A percentile compares a stretch with the other conserved stretches of the same genome.
These are phyloP conservation scores for Salix arbutifolia DNA, from an alignment of 345 rosid genomes.

Conservation along the genomic window DNA sequence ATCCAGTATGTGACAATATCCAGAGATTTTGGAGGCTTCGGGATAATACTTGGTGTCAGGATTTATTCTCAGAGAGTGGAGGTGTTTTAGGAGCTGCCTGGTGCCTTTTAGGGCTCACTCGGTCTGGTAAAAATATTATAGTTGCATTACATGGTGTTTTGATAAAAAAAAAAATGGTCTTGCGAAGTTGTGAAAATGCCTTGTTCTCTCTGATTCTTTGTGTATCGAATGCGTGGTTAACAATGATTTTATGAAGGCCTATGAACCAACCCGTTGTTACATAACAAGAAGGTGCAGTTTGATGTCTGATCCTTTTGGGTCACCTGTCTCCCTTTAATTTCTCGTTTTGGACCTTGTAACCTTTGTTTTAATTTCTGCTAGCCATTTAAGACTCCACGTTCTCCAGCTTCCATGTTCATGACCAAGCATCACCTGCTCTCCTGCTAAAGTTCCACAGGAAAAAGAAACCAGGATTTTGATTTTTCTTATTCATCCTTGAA, in stretches of 20 bases:
- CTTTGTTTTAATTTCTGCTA: neutral
- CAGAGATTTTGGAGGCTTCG: slow-evolving; percentile 11
- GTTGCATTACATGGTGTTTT: neutral
- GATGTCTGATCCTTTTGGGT: neutral
- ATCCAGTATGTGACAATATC: neutral
- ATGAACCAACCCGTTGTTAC: too few species aligned
- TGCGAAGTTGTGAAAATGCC: neutral
- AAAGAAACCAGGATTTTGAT: neutral
- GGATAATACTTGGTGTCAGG: slow-evolving; percentile 3
- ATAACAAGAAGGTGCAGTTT: neutral
- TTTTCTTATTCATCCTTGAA: neutral
- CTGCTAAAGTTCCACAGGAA: neutral
- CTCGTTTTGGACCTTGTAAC: neutral
- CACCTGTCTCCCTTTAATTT: neutral
- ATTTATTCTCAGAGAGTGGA: slow-evolving; percentile 1
- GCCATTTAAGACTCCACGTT: neutral
- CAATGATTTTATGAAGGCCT: neutral
- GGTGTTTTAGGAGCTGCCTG: slow-evolving; percentile 9
- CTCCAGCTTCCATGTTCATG: neutral
- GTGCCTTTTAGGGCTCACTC: neutral
- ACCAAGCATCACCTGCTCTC: neutral
- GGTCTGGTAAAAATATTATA: slow-evolving; percentile 1
- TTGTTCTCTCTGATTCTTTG: neutral
- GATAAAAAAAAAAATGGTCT: neutral
- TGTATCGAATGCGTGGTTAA: neutral